Evolutionary conservation across 2,329 filamentous ascomycete genomes (phyloP).

Genomic region (Aspergillus fumigatus): DNA sequence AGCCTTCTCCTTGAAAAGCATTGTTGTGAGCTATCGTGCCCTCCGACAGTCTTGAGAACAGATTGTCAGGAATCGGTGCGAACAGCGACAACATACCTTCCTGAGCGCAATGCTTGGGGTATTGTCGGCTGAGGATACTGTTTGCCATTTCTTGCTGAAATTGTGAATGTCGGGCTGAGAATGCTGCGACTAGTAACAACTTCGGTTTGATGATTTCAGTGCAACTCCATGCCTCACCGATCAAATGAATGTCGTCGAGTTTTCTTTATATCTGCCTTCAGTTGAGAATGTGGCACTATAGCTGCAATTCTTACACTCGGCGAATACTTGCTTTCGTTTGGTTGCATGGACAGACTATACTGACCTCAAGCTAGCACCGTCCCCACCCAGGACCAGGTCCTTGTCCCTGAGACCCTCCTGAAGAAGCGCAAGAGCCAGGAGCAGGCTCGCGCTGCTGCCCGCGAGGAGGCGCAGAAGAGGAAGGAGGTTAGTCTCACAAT

Average conservation of each 20-base stretch:
- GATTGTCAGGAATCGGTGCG: conserved; percentile 15
- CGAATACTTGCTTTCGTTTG: conserved; percentile 62
- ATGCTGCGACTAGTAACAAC: conserved; percentile 21
- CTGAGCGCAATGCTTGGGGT: conserved; percentile 55
- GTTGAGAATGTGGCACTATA: conserved; percentile 86
- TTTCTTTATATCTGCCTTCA: conserved; percentile 56
- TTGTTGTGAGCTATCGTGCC: conserved; percentile 53
- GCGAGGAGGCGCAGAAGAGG: conserved; percentile 74
- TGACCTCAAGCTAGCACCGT: conserved; percentile 69
- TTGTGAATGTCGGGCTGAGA: conserved; percentile 27
- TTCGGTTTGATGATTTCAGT: conserved; percentile 1
- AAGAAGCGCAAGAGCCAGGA: conserved; percentile 99
- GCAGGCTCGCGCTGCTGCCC: conserved; percentile 91
- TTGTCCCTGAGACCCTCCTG: conserved; percentile 98
- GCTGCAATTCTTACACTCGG: conserved; percentile 90
- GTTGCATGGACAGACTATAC: conserved; percentile 72
- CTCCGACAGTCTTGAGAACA: conserved; percentile 11
- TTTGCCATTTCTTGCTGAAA: conserved; percentile 21
- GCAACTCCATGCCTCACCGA: conserved; percentile 59
- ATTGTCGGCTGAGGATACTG: conserved; percentile 70
- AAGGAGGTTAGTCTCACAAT: conserved; percentile 68
- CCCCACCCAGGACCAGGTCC: conserved; percentile 89
- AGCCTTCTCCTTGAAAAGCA: conserved; percentile 71
- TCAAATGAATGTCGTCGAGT: conserved; percentile 79
- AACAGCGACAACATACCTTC: conserved; percentile 49